These are phyloP conservation scores for Murraya koenigii DNA, from an alignment of 345 rosid species.

Conservation along the genomic window DNA sequence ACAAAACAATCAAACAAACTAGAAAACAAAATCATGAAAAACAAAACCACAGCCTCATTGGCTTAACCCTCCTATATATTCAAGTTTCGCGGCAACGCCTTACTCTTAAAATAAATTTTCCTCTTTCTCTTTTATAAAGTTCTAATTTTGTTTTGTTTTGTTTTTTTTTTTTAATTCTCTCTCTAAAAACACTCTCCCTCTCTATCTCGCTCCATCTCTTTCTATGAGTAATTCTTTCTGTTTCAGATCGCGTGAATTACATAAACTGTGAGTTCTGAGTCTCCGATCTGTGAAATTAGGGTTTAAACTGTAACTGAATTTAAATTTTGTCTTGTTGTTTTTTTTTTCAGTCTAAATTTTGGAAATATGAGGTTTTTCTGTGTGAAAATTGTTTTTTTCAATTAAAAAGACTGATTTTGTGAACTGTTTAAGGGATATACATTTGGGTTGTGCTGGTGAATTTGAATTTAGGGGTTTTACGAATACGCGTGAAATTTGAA, in stretches of 20 bases:
- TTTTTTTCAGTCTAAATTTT: background rate
- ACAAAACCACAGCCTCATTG: constrained; percentile 23
- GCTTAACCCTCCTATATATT: constrained; percentile 42
- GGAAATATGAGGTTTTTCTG: background rate
- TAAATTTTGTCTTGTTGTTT: background rate
- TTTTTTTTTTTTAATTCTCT: constrained; percentile 20
- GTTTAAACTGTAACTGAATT: constrained; percentile 19
- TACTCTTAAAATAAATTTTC: constrained; percentile 19
- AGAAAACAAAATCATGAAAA: background rate
- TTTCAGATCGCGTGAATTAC: constrained; percentile 15
- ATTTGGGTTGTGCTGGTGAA: background rate
- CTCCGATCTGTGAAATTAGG: constrained; percentile 47
- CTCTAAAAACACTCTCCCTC: background rate
- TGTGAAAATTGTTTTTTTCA: background rate
- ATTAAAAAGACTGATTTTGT: background rate
- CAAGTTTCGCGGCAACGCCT: constrained; percentile 91
- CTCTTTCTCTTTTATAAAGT: constrained; percentile 21
- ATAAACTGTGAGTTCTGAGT: constrained; percentile 29
- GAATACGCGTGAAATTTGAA: background rate
- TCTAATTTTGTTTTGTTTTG: background rate
- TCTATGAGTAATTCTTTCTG: constrained; percentile 8
- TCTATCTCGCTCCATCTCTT: background rate
- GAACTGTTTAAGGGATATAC: background rate
- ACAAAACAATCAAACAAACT: background rate
- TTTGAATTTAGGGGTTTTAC: constrained; percentile 5